phyloP scores from a whole-genome alignment of 2,329 filamentous ascomycete genomes.

The Cercospora beticola region DNA sequence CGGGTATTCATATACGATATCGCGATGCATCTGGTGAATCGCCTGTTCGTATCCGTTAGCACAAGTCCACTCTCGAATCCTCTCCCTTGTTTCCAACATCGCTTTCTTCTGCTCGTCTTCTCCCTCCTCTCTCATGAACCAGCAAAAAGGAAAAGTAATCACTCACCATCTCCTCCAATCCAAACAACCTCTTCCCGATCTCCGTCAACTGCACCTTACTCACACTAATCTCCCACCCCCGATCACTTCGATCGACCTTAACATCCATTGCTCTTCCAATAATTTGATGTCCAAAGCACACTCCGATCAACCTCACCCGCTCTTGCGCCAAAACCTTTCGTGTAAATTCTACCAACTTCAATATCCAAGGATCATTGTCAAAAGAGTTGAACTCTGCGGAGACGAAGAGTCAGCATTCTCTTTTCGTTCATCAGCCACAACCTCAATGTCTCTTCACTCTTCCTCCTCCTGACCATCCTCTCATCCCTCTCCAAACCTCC shows the following conservation, averaged over 20 bases:
- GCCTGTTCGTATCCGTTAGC: conserved; percentile 45
- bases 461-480: conserved; percentile 28
- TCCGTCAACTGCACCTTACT: conserved; percentile 65
- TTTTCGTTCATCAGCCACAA: too few relatives aligned
- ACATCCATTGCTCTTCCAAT: conserved; percentile 69
- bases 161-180: conserved; percentile 60
- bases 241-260: conserved; percentile 64
- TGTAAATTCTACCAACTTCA: conserved; percentile 69
- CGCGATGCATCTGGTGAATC: conserved; percentile 84
- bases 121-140: neutral
- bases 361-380: conserved; percentile 73
- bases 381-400: conserved; percentile 67
- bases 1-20: conserved; percentile 68
- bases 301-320: conserved; percentile 69
- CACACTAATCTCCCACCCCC: conserved; percentile 82
- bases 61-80: neutral
- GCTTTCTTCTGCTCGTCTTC: neutral
- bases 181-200: conserved; percentile 71
- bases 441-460: neutral
- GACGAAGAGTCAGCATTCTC: neutral
- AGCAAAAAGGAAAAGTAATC: neutral
- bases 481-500: too few relatives aligned
- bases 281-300: conserved; percentile 89
- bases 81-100: neutral
- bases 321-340: conserved; percentile 58